phyloP scores from a whole-genome alignment of 768 basidiomycete species.

The Auricularia auricula-judae region DNA sequence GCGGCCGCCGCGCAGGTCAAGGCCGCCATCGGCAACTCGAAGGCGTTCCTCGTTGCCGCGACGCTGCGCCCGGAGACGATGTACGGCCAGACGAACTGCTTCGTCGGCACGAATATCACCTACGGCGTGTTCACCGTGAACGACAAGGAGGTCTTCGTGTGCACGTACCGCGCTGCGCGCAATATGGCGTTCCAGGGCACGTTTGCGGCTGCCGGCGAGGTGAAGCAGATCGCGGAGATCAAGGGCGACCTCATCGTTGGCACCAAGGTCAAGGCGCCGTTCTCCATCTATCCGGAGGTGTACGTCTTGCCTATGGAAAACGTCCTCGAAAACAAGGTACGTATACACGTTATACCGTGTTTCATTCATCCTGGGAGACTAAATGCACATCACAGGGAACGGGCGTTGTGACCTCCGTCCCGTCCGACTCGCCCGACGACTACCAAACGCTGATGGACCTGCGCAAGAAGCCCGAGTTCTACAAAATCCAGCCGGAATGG shows the following conservation, averaged over 20 bases:
- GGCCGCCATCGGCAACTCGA: conserved; percentile 61
- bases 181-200: conserved; percentile 93
- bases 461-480: conserved; percentile 92
- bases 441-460: conserved; percentile 83
- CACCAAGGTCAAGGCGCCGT: conserved; percentile 82
- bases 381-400: conserved; percentile 50
- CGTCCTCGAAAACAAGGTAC: conserved; percentile 84
- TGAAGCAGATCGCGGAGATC: conserved; percentile 65
- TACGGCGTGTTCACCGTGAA: conserved; percentile 89
- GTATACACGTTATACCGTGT: conserved; percentile 2
- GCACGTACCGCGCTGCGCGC: conserved; percentile 83
- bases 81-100: conserved; percentile 99
- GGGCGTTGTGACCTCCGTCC: conserved; percentile 95
- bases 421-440: conserved; percentile 97
- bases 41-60: conserved; percentile 88
- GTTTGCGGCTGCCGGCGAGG: conserved; percentile 57
- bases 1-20: conserved; percentile 54
- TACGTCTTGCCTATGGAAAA: conserved; percentile 99
- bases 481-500: conserved; percentile 90
- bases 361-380: not conserved
- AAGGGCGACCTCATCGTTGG: conserved; percentile 75
- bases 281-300: conserved; percentile 71
- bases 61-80: conserved; percentile 95
- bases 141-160: conserved; percentile 78
- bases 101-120: conserved; percentile 80